A percentile compares a stretch with the other conserved stretches of the same genome.
phyloP scores from a whole-genome alignment of 345 rosid genomes.

The rapeseed (Brassica napus) region DNA sequence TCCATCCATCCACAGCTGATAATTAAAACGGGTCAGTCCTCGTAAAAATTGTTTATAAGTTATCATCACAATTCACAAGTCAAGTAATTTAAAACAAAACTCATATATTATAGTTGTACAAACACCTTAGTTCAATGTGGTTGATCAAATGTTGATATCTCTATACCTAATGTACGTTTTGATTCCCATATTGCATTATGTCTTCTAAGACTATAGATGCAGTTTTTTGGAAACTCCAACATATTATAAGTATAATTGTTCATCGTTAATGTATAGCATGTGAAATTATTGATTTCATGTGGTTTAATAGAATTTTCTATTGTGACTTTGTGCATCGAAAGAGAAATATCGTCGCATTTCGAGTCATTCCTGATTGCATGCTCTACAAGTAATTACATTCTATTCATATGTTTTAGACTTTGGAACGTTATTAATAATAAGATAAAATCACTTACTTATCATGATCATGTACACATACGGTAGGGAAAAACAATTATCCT shows the following conservation, averaged over 20 bases:
- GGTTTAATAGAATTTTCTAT: background rate
- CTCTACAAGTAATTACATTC: background rate
- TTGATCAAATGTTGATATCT: background rate
- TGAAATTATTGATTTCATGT: background rate
- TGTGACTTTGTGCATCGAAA: too few species aligned
- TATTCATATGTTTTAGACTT: background rate
- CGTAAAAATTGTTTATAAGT: background rate
- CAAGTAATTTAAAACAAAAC: too few species aligned
- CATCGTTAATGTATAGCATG: background rate
- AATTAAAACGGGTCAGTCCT: background rate
- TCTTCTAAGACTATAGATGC: background rate
- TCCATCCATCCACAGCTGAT: background rate
- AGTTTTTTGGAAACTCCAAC: background rate
- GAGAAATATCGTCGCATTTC: too few species aligned
- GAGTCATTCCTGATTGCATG: too few species aligned
- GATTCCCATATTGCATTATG: background rate
- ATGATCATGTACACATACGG: too few species aligned
- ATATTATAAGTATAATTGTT: background rate
- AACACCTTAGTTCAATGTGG: background rate
- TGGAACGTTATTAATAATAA: background rate
- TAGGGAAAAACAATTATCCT: background rate
- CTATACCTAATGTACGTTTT: background rate
- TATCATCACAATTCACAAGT: background rate
- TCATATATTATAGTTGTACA: background rate
- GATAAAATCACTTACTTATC: too few species aligned